Evolutionary conservation across 2,329 filamentous ascomycete genomes (phyloP).

Genomic region (Pseudogymnoascus sp.): DNA sequence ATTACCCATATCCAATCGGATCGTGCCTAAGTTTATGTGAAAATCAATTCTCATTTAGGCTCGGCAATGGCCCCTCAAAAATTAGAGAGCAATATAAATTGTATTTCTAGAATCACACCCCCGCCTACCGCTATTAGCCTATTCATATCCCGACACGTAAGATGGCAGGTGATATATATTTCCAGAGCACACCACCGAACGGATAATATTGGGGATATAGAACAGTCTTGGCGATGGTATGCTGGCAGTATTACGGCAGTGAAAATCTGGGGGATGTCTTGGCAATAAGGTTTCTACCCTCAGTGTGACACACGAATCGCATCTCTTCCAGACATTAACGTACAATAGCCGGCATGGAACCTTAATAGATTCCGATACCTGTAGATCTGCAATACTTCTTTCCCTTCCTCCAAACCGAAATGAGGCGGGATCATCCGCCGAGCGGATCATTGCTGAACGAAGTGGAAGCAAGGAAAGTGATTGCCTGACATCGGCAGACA

Average conservation of each 20-base stretch:
- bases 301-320: too few relatives aligned
- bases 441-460: too few relatives aligned
- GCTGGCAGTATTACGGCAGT: neutral
- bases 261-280: neutral
- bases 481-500: too few relatives aligned
- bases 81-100: neutral
- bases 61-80: neutral
- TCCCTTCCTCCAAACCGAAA: too few relatives aligned
- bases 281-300: too few relatives aligned
- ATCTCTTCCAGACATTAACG: too few relatives aligned
- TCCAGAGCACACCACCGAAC: too few relatives aligned
- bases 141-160: too few relatives aligned
- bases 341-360: too few relatives aligned
- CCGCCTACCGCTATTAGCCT: neutral
- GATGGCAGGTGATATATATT: neutral
- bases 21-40: neutral
- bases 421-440: too few relatives aligned
- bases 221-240: neutral
- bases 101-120: neutral
- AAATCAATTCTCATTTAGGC: neutral
- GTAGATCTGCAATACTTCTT: too few relatives aligned
- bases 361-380: too few relatives aligned
- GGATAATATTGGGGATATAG: neutral
- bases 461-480: neutral
- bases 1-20: neutral